Percentiles rank a stretch among this genome's conserved stretches.
Conservation (phyloP, 2,329 filamentous ascomycete genomes). For the Xylaria sp. region DNA sequence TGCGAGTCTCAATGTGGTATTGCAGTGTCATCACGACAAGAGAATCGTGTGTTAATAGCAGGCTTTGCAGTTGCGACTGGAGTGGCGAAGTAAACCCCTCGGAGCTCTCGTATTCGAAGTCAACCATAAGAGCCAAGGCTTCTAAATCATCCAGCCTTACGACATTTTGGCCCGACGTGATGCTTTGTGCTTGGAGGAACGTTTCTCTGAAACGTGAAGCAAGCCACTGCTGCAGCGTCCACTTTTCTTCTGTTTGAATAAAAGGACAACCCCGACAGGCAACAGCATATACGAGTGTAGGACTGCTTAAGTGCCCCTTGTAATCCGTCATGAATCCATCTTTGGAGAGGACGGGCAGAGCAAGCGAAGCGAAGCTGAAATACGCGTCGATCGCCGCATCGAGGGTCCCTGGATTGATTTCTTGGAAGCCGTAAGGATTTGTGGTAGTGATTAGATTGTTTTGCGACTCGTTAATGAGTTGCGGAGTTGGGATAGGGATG, state of each 20-base stretch:
- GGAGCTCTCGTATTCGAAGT: constrained; percentile 27
- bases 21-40: constrained; percentile 31
- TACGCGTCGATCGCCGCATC: constrained; percentile 32
- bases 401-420: constrained; percentile 6
- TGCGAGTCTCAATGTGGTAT: constrained; percentile 27
- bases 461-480: background rate
- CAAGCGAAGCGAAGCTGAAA: constrained; percentile 26
- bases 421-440: constrained; percentile 20
- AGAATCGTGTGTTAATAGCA: constrained; percentile 33
- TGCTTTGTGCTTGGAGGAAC: constrained; percentile 27
- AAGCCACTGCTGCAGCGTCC: constrained; percentile 27
- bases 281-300: constrained; percentile 31
- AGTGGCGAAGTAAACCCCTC: constrained; percentile 18
- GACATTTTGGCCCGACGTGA: background rate
- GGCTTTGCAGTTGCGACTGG: constrained; percentile 22
- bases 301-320: constrained; percentile 13
- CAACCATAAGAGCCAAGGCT: constrained; percentile 31
- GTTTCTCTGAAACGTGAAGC: constrained; percentile 30
- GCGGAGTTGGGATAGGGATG: background rate
- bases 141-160: constrained; percentile 35
- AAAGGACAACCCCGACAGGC: constrained; percentile 34
- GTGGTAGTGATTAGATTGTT: background rate
- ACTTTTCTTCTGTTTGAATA: constrained; percentile 21
- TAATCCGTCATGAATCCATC: constrained; percentile 34
- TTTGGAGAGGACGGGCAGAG: constrained; percentile 27